Evolutionary conservation across 2,329 filamentous ascomycete species (phyloP), one percentile per base, ranked within the genome.

Genomic region (Trichoderma sp.): DNA sequence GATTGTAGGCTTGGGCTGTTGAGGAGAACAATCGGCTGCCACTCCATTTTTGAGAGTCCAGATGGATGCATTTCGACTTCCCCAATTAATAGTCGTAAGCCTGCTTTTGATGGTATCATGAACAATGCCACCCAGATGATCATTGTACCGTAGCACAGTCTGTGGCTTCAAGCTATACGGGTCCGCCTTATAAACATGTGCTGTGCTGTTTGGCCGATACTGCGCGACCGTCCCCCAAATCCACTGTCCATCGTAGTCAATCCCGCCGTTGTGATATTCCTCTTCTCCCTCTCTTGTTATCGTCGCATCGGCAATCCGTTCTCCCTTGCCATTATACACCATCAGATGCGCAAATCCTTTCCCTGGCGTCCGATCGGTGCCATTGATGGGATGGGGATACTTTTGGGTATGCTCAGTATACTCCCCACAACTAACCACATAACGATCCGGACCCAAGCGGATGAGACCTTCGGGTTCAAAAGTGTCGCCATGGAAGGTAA

Each of bases 391-490:
- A 70, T 78, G 75, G 29, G 76, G 72, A 70, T 79, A 83, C 66
- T 79, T 79, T 15, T 76, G 61, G 3, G 80, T 83, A 0, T 73
- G 73, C 25, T 74, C 71, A 4, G 77, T 82, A 71, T 81, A 84
- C 70, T 84, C 79, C 19, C 80, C 82, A 10, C 79, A 78, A 25
- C 79, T 80, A 45, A 85, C 76, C 68, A 84, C 76, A 65, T 80
- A 83, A 17, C 81, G 80, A 50, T 83, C 76, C 22, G 76, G 70
- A 7, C 79, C 77, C 0, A 84, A 70, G 4, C 80, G 78, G 13
- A 83, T 78, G 56, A 84, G 80, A 4, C 83, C 82, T 68, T 85
- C 83, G 2, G 83, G 83, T 67, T 84, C 83, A 70, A 80, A 82
- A 1, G 79, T 80, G 67, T 84, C 78, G 32, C 80, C 82, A 64